Base-by-base conservation (phyloP, 192 early-diverging fungal species). In the Coemansia sp. region DNA sequence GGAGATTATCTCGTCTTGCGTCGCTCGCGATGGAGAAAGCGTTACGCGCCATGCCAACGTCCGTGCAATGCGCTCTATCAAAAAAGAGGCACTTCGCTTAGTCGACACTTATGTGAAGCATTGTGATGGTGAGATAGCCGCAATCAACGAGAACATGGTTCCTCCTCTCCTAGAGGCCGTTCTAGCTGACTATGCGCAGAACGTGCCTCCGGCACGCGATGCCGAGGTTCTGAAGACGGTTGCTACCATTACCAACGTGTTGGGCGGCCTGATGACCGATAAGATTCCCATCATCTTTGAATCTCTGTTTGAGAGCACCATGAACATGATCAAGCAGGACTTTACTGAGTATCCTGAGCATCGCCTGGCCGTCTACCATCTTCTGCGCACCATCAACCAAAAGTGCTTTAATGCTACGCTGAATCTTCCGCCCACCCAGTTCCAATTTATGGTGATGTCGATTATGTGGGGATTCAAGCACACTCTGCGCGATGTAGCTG, bases 241-340 rank as follows among this genome's bases (percentile, higher is more conserved):
- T 86, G 91, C 94, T 41, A 92, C 90, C 56, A 94, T 99, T 61
- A 89, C 97, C 14, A 75, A 85, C 11, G 85, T 86, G 64, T 83
- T 99, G 38, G 92, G 92, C 63, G 79, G 81, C 22, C 73, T 92
- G 67, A 88, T 99, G 77, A 89, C 90, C 4, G 91, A 93, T 66
- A 89, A 91, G 73, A 88, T 99, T 56, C 89, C 90, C 13, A 72
- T 85, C 41, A 93, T 99, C 70, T 85, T 99, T 53, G 93, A 95
- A 64, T 92, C 92, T 2, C 92, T 97, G 54, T 99, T 99, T 70
- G 95, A 96, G 76, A 91, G 91, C 72, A 99, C 98, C 0, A 80
- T 99, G 75, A 92, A 92, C 84, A 99, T 99, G 98, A 99, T 99
- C 80, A 98, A 94, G 87, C 97, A 97, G 81, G 94, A 99, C 85